Conservation (phyloP, 169 alveolate species). For the Eimeria acervulina region DNA sequence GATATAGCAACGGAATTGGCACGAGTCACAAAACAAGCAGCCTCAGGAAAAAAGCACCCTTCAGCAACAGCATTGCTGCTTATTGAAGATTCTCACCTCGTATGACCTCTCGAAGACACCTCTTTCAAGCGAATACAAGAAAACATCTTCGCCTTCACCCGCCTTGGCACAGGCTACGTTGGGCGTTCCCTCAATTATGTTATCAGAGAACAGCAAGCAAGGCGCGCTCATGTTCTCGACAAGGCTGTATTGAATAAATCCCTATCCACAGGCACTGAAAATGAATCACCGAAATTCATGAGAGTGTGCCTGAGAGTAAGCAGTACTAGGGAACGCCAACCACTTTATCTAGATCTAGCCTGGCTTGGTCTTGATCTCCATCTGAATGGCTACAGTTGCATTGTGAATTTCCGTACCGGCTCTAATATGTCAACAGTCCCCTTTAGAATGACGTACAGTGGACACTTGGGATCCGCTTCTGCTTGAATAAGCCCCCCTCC, state of each 20-base stretch:
- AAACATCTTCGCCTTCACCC: slow-evolving; percentile 47
- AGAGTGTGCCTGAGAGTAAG: not conserved
- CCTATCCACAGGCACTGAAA: slow-evolving; percentile 38
- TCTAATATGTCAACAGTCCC: slow-evolving; percentile 69
- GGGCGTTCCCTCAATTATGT: slow-evolving; percentile 52
- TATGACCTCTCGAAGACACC: slow-evolving; percentile 67
- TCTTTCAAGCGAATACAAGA: slow-evolving; percentile 56
- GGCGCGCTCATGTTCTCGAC: slow-evolving; percentile 59
- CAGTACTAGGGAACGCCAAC: not conserved
- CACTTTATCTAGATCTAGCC: not conserved
- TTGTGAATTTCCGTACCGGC: slow-evolving; percentile 41
- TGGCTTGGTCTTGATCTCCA: not conserved
- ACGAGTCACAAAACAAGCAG: not conserved
- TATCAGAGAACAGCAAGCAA: slow-evolving; percentile 64
- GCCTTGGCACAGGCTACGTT: slow-evolving; percentile 67
- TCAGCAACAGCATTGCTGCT: not conserved
- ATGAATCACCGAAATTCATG: not conserved
- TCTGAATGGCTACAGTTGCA: not conserved
- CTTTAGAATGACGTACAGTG: slow-evolving; percentile 58
- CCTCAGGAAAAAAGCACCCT: not conserved
- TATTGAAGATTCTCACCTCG: slow-evolving; percentile 15
- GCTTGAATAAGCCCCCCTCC: slow-evolving; percentile 64
- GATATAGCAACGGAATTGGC: not conserved
- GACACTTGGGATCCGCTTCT: slow-evolving; percentile 76
- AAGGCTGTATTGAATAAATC: slow-evolving; percentile 51